A percentile compares a stretch with the other conserved stretches of the same genome.
Evolutionary conservation across 805 yeast genomes (phyloP).

Genomic region (Schwanniomyces yamadae): DNA sequence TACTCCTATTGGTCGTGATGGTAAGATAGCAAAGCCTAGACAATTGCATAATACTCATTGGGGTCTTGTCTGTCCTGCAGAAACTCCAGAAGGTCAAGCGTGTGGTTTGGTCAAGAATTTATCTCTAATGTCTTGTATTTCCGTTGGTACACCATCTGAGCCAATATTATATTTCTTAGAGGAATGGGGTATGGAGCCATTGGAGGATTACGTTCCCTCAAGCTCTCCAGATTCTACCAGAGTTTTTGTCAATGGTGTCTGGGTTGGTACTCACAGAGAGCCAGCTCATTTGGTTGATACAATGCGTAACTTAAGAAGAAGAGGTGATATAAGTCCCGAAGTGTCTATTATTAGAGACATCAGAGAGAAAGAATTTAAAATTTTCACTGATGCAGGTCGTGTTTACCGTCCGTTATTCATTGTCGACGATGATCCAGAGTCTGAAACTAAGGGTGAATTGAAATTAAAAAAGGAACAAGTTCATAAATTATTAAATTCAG

Average conservation of each 20-base stretch:
- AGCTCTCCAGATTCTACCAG: slow-evolving; percentile 88
- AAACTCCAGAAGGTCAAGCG: slow-evolving; percentile 99
- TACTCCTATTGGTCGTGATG: slow-evolving; percentile 99
- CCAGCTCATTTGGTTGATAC: slow-evolving; percentile 91
- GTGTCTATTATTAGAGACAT: slow-evolving; percentile 94
- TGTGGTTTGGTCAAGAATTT: slow-evolving; percentile 98
- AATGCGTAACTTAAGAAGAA: slow-evolving; percentile 87
- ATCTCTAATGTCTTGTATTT: slow-evolving; percentile 94
- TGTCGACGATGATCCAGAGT: slow-evolving; percentile 80
- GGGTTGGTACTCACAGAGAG: slow-evolving; percentile 98
- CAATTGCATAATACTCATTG: slow-evolving; percentile 99
- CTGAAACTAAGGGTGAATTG: slow-evolving; percentile 71
- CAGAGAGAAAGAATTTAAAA: slow-evolving; percentile 92
- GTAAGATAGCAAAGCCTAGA: slow-evolving; percentile 98
- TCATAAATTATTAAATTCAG: slow-evolving; percentile 59
- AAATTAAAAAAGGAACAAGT: slow-evolving; percentile 84
- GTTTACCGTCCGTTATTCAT: slow-evolving; percentile 95
- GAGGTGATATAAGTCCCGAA: slow-evolving; percentile 93
- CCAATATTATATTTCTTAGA: slow-evolving; percentile 90
- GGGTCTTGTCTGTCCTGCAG: slow-evolving; percentile 99
- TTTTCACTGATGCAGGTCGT: slow-evolving; percentile 98
- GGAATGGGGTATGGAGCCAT: slow-evolving; percentile 99
- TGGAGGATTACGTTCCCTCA: slow-evolving; percentile 93
- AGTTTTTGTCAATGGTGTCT: slow-evolving; percentile 96
- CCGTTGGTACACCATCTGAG: slow-evolving; percentile 96